Evolutionary conservation across 805 yeast genomes (phyloP).

Genomic region (Henningerozyma blattae): DNA sequence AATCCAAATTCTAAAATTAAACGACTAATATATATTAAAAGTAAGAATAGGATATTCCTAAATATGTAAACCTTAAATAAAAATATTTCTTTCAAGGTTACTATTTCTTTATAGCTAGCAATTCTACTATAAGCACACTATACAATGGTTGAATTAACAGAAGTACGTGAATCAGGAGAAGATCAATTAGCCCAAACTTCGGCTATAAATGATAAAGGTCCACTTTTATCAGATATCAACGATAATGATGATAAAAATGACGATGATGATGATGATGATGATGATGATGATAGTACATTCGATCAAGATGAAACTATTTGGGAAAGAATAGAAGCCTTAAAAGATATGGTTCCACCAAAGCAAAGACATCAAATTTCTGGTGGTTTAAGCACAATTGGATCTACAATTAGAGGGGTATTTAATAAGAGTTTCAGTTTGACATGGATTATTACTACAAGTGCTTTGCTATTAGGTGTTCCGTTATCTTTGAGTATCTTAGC

Average conservation of each 20-base stretch:
- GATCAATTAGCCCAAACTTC: conserved; percentile 23
- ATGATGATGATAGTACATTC: conserved; percentile 45
- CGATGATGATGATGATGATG: conserved; percentile 38
- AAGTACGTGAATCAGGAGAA: conserved; percentile 17
- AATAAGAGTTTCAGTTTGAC: conserved; percentile 60
- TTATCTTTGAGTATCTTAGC: conserved; percentile 77
- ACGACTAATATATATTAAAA: too few species aligned
- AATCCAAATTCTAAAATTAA: too few species aligned
- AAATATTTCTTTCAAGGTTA: too few species aligned
- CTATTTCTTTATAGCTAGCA: too few species aligned
- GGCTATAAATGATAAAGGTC: conserved; percentile 19
- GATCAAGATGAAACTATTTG: conserved; percentile 74
- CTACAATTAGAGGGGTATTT: conserved; percentile 35
- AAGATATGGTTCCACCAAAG: conserved; percentile 82
- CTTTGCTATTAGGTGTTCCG: conserved; percentile 85
- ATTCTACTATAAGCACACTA: too few species aligned
- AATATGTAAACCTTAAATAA: too few species aligned
- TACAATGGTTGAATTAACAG: conserved; percentile 27
- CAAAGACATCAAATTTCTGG: conserved; percentile 46
- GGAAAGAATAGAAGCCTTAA: conserved; percentile 85
- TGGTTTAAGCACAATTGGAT: conserved; percentile 23
- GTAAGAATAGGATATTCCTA: too few species aligned
- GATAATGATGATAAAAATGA: conserved; percentile 30
- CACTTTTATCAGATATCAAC: too few species aligned
- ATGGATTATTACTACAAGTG: conserved; percentile 79